These are phyloP conservation scores for Acacia confusa DNA, from an alignment of 306 rosid species.

Conservation along the genomic window DNA sequence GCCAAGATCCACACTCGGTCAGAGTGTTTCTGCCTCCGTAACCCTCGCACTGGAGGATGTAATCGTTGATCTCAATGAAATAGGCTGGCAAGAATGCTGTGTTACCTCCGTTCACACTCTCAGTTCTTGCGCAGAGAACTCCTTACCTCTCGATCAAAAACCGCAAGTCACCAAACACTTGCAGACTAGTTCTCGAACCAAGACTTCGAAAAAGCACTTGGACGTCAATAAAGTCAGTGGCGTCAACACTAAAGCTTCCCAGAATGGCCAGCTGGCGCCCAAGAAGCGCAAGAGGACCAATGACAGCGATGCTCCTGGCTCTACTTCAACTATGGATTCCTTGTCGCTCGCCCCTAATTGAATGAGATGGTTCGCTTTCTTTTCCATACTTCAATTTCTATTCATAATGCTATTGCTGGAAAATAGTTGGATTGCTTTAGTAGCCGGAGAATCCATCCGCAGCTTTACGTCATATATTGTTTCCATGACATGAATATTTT, in stretches of 20 bases:
- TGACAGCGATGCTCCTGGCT: background rate
- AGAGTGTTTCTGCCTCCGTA: conserved; percentile 45
- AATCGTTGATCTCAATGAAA: conserved; percentile 54
- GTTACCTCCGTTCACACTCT: conserved; percentile 60
- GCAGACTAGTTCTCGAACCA: background rate
- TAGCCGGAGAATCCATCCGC: background rate
- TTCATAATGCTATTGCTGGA: background rate
- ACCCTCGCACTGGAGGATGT: conserved; percentile 46
- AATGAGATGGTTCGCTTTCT: background rate
- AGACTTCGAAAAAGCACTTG: background rate
- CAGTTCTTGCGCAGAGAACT: conserved; percentile 27
- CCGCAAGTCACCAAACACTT: conserved; percentile 5
- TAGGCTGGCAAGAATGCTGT: conserved; percentile 84
- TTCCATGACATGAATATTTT: background rate
- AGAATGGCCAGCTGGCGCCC: conserved; percentile 22
- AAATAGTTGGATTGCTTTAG: background rate
- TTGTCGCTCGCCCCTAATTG: conserved; percentile 51
- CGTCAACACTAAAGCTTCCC: conserved; percentile 8
- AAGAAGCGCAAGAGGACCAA: conserved; percentile 41
- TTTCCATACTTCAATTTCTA: background rate
- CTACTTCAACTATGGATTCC: conserved; percentile 37
- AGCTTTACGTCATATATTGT: background rate
- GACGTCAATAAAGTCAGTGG: background rate
- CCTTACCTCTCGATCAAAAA: conserved; percentile 27
- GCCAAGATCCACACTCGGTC: conserved; percentile 62